phyloP scores from a whole-genome alignment of 352 stramenopile genomes.

The Thraustochytrium sp. region DNA sequence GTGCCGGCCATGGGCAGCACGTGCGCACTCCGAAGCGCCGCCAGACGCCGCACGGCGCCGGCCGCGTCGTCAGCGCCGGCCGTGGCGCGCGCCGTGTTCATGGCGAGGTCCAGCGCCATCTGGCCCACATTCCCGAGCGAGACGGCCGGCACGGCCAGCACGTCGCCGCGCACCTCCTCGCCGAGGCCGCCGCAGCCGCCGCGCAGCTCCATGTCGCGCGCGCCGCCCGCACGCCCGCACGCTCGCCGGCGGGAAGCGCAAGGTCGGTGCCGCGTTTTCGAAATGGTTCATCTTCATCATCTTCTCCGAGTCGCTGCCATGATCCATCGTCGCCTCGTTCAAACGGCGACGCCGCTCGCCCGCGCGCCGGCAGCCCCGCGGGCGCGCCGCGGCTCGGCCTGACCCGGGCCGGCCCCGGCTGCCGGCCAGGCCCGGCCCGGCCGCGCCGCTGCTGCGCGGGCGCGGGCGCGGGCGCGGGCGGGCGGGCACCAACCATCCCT shows the following conservation, averaged over 20 bases:
- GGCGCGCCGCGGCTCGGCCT: too few relatives aligned
- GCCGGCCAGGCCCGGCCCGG: too few relatives aligned
- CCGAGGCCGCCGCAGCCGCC: not conserved
- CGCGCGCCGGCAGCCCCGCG: too few relatives aligned
- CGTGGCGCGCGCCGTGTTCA: conserved; percentile 3
- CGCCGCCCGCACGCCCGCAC: not conserved
- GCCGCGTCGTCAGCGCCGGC: not conserved
- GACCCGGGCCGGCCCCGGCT: too few relatives aligned
- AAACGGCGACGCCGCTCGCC: too few relatives aligned
- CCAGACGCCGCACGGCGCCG: not conserved
- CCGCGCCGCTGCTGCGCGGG: too few relatives aligned
- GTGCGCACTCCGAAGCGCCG: not conserved
- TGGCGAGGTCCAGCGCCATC: conserved; percentile 23
- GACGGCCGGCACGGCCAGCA: conserved; percentile 1
- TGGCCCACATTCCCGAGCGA: conserved; percentile 9
- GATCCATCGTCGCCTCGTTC: too few relatives aligned
- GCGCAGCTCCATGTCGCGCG: not conserved
- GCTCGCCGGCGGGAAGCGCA: not conserved
- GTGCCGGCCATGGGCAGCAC: conserved; percentile 21
- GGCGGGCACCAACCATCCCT: too few relatives aligned
- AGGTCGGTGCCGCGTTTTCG: too few relatives aligned
- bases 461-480: too few relatives aligned
- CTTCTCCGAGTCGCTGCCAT: too few relatives aligned
- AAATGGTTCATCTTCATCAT: too few relatives aligned
- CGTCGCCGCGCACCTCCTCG: not conserved